phyloP scores from a whole-genome alignment of 1,139 yeast species.

The Blastobotrys arbuscula region DNA sequence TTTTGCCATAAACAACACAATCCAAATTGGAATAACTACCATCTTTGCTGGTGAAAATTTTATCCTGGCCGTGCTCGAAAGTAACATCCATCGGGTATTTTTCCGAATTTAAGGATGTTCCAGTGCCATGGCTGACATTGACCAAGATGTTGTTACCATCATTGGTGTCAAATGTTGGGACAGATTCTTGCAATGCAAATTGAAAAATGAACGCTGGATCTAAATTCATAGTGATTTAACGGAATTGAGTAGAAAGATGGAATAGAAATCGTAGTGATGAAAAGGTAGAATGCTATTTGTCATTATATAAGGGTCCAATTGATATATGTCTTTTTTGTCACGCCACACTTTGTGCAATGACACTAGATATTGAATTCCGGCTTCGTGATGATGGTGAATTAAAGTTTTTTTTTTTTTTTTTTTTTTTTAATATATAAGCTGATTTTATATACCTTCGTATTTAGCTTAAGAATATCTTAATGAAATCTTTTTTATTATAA shows the following conservation, averaged over 20 bases:
- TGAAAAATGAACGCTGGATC: slow-evolving; percentile 8
- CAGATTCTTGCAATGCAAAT: slow-evolving; percentile 10
- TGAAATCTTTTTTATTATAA: too few relatives aligned
- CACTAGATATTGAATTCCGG: background rate
- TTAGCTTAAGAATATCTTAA: too few relatives aligned
- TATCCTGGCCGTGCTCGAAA: slow-evolving; percentile 11
- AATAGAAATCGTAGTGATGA: too few relatives aligned
- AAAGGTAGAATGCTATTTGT: too few relatives aligned
- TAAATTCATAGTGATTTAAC: too few relatives aligned
- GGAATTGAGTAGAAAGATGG: too few relatives aligned
- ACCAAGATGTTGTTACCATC: slow-evolving; percentile 11
- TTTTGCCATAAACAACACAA: slow-evolving; percentile 11
- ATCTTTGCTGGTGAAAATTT: slow-evolving; percentile 10
- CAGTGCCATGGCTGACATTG: slow-evolving; percentile 9
- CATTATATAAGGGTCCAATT: too few relatives aligned
- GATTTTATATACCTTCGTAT: too few relatives aligned
- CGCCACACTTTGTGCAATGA: too few relatives aligned
- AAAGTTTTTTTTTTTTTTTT: background rate
- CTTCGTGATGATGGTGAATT: background rate
- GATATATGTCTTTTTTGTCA: too few relatives aligned
- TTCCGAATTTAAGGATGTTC: slow-evolving; percentile 7
- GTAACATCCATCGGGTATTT: slow-evolving; percentile 11
- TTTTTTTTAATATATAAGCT: background rate
- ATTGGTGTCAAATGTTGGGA: slow-evolving; percentile 4
- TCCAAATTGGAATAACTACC: slow-evolving; percentile 10